phyloP scores from a whole-genome alignment of 2,329 filamentous ascomycete genomes.

The Ceratocystis diversiconidia region DNA sequence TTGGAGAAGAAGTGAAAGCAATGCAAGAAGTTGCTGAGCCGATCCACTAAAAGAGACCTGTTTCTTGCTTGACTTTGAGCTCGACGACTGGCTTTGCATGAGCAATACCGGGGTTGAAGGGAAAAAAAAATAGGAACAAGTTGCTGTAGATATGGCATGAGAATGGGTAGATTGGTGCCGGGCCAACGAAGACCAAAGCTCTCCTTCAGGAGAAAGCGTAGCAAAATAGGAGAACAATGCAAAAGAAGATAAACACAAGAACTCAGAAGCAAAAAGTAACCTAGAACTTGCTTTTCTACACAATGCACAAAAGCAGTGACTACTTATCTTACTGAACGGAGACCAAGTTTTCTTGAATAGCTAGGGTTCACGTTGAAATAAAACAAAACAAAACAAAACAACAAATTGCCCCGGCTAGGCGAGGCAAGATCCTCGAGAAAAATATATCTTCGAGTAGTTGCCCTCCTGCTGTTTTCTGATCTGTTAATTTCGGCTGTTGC shows the following conservation, averaged over 20 bases:
- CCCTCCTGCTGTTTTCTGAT: background rate
- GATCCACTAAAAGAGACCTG: background rate
- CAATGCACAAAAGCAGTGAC: no score
- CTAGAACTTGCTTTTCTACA: no score
- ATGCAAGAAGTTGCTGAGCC: background rate
- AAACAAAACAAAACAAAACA: background rate
- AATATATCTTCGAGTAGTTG: conserved; percentile 4
- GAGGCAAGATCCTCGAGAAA: background rate
- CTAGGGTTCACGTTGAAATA: background rate
- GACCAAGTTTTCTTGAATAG: no score
- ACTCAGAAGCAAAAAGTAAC: background rate
- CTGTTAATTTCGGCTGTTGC: background rate
- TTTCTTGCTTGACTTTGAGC: background rate
- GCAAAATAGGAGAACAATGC: background rate
- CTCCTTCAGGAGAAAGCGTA: background rate
- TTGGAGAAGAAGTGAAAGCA: background rate
- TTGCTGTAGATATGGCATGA: conserved; percentile 6
- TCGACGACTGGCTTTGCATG: background rate
- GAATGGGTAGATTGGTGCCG: background rate
- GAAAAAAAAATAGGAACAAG: background rate
- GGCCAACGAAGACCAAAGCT: background rate
- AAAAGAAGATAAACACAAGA: background rate
- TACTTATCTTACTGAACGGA: no score
- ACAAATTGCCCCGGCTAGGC: background rate
- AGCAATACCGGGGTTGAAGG: background rate